Evolutionary conservation across 306 rosid species (phyloP).

Genomic region (Quillaja saponaria): DNA sequence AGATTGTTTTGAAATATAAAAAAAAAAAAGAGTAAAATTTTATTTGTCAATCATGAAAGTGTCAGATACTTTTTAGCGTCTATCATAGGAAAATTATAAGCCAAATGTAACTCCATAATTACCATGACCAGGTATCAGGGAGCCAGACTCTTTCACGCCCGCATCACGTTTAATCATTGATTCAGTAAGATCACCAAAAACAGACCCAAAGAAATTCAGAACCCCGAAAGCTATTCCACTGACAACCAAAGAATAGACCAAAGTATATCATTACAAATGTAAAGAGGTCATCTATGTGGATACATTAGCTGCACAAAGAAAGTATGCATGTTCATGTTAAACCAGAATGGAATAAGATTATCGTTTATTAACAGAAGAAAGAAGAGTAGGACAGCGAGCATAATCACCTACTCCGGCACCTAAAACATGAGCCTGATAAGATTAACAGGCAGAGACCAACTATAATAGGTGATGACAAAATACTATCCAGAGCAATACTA

Average conservation of each 20-base stretch:
- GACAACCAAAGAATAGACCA: conserved; percentile 23
- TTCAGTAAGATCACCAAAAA: conserved; percentile 95
- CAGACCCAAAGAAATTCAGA: conserved; percentile 80
- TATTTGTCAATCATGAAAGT: background rate
- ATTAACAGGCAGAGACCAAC: background rate
- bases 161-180: conserved; percentile 99
- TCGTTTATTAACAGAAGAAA: conserved; percentile 6
- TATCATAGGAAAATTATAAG: background rate
- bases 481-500: background rate
- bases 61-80: background rate
- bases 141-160: conserved; percentile 96
- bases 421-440: background rate
- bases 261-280: conserved; percentile 17
- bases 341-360: conserved; percentile 7
- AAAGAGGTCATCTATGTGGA: background rate
- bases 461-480: background rate
- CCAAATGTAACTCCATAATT: conserved; percentile 26
- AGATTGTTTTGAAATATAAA: no score
- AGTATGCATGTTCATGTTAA: conserved; percentile 16
- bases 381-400: conserved; percentile 7
- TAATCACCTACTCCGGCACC: conserved; percentile 9
- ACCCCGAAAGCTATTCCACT: conserved; percentile 78
- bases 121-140: conserved; percentile 98
- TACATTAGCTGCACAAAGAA: conserved; percentile 16
- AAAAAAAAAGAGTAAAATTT: no score